These are phyloP conservation scores for Salvia sclarea DNA, from an alignment of 305 asterid species.

Conservation along the genomic window DNA sequence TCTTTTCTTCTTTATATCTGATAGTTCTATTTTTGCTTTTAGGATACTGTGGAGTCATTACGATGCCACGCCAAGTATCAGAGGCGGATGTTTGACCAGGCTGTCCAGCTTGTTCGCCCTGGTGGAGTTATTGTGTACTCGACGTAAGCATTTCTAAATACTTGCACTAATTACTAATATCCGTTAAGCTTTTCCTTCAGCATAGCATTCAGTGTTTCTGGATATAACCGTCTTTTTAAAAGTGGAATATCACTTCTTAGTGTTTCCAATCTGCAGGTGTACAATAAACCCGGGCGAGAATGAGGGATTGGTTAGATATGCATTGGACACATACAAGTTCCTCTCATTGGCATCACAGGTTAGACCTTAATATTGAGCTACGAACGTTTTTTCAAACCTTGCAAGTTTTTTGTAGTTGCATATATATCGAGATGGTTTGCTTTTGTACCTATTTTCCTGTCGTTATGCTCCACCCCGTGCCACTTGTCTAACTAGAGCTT, in stretches of 20 bases:
- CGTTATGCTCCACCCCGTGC: too few relatives aligned
- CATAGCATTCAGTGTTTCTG: conserved; percentile 2
- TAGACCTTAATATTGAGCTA: conserved; percentile 18
- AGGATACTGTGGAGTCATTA: conserved; percentile 83
- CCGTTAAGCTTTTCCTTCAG: conserved; percentile 2
- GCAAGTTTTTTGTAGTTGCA: too few relatives aligned
- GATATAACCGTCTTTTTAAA: not conserved
- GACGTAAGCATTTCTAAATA: conserved; percentile 56
- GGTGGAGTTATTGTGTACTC: conserved; percentile 95
- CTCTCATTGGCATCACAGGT: conserved; percentile 93
- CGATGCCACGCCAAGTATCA: conserved; percentile 85
- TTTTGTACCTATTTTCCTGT: too few relatives aligned
- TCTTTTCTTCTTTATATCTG: not conserved
- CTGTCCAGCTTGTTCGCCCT: conserved; percentile 96
- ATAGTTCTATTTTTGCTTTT: conserved; percentile 31
- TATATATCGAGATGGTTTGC: too few relatives aligned
- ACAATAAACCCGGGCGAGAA: conserved; percentile 99
- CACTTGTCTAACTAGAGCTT: too few relatives aligned
- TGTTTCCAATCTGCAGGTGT: conserved; percentile 59
- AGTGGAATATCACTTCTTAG: conserved; percentile 19
- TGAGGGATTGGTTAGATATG: conserved; percentile 94
- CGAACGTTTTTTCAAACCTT: too few relatives aligned
- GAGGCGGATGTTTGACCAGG: conserved; percentile 91
- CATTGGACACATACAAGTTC: conserved; percentile 75
- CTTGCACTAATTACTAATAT: not conserved